A percentile compares a stretch with the other conserved stretches of the same genome.
Conservation (phyloP, 108 stramenopile genomes). For the Skeletonema marinoi region DNA sequence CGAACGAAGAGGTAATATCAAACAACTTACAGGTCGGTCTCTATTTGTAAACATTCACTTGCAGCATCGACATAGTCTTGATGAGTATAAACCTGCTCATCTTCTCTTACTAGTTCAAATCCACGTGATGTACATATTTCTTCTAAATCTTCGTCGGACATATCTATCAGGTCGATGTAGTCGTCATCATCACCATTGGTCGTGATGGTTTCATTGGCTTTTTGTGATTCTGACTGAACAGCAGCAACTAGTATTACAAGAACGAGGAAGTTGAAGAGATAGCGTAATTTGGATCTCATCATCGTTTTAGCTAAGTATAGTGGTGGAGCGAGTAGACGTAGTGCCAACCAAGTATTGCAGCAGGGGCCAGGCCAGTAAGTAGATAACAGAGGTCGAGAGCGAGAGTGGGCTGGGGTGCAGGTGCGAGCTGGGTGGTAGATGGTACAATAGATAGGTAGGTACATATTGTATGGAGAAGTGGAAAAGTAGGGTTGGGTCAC, state of each 20-base stretch:
- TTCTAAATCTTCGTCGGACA: constrained; percentile 74
- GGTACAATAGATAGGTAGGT: too few species aligned
- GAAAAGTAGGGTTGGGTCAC: too few species aligned
- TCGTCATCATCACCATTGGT: constrained; percentile 4
- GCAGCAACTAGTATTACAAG: background rate
- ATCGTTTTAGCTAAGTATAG: background rate
- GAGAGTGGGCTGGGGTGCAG: too few species aligned
- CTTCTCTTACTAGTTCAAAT: constrained; percentile 65
- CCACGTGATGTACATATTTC: constrained; percentile 76
- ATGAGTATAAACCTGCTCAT: constrained; percentile 52
- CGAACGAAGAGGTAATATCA: background rate
- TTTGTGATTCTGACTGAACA: background rate
- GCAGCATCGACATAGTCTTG: constrained; percentile 86
- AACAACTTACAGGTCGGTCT: constrained; percentile 72
- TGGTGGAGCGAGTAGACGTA: too few species aligned
- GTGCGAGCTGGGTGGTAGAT: too few species aligned
- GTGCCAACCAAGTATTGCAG: background rate
- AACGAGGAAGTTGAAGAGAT: background rate
- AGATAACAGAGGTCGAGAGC: too few species aligned
- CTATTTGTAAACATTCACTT: constrained; percentile 74
- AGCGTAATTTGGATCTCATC: background rate
- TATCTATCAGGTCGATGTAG: constrained; percentile 53
- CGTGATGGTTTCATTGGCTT: background rate
- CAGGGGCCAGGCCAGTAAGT: background rate
- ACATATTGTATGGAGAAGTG: too few species aligned